Evolutionary conservation across 73 alveolate species (phyloP).

Genomic region (Symbiodinium natans): DNA sequence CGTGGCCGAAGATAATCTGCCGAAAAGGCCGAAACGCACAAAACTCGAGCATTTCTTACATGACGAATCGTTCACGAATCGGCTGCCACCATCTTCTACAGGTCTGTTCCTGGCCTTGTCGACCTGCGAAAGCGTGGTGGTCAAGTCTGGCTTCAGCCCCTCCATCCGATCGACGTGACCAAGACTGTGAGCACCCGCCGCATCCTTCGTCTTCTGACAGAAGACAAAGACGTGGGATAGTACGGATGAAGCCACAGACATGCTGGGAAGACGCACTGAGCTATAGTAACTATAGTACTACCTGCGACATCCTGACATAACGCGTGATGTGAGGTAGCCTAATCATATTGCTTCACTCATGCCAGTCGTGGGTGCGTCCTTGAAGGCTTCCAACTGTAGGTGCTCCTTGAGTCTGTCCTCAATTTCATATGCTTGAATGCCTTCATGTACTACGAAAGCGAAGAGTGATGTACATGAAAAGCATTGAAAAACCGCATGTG

Average conservation of each 20-base stretch:
- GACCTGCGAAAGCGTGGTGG: conserved; percentile 9
- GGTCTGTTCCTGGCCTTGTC: conserved; percentile 24
- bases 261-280: no score
- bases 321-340: no score
- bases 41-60: no score
- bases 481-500: neutral
- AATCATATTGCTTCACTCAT: neutral
- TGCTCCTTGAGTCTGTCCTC: conserved; percentile 33
- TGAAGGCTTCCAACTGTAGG: conserved; percentile 15
- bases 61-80: no score
- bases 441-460: neutral
- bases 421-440: neutral
- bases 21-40: no score
- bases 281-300: no score
- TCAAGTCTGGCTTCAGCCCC: conserved; percentile 36
- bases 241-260: no score
- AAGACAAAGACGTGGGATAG: no score
- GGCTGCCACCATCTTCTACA: no score
- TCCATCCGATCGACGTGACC: conserved; percentile 26
- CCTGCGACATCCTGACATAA: no score
- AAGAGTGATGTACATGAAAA: neutral
- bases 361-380: neutral
- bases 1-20: conserved; percentile 15
- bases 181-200: conserved; percentile 30
- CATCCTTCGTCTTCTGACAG: no score